phyloP scores from a whole-genome alignment of 768 basidiomycete species.

The Mycena haematopus region DNA sequence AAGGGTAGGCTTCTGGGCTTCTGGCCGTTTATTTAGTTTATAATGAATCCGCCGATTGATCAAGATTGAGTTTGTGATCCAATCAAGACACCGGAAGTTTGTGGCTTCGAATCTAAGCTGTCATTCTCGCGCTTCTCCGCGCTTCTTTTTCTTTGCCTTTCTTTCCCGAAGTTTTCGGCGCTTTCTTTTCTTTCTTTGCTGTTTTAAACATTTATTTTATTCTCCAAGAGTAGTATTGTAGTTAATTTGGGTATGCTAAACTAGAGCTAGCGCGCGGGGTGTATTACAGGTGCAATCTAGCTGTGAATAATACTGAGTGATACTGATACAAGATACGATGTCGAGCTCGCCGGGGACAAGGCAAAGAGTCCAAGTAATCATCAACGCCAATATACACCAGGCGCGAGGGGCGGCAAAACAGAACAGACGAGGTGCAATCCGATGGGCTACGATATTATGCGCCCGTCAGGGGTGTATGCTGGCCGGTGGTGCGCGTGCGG shows the following conservation, averaged over 20 bases:
- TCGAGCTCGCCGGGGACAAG: background rate
- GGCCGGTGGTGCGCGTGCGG: constrained; percentile 26
- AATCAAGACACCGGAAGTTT: background rate
- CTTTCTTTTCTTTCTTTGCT: background rate
- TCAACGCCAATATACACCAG: background rate
- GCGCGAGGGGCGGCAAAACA: background rate
- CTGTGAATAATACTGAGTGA: constrained; percentile 12
- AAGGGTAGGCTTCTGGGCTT: background rate
- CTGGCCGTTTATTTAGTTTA: no score
- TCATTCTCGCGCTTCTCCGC: background rate
- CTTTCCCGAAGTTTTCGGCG: background rate
- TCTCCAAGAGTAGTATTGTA: constrained; percentile 19
- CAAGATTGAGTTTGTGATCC: constrained; percentile 21
- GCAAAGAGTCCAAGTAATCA: background rate
- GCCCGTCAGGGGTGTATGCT: constrained; percentile 24
- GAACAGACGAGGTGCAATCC: background rate
- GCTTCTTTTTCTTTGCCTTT: background rate
- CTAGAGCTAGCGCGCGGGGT: constrained; percentile 4
- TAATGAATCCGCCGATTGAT: background rate
- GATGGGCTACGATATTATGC: constrained; percentile 20
- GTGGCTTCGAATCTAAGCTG: background rate
- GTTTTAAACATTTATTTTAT: constrained; percentile 5
- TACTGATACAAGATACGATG: constrained; percentile 19
- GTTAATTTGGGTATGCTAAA: constrained; percentile 29
- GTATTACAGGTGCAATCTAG: constrained; percentile 28